Evolutionary conservation across 345 rosid genomes (phyloP).

Genomic region (Syzygium jambos): DNA sequence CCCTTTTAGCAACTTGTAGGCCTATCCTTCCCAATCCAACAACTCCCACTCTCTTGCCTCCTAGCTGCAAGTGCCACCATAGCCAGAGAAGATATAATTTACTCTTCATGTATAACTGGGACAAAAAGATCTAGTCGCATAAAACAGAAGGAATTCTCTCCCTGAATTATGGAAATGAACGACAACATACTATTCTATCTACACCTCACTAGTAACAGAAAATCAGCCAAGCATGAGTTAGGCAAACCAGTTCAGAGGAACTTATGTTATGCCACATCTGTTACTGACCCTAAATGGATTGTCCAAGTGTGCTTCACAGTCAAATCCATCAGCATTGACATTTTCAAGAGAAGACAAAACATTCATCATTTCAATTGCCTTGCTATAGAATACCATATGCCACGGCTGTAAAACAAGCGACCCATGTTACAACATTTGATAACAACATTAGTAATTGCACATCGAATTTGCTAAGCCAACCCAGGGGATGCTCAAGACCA

Average conservation of each 20-base stretch:
- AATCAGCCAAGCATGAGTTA: background rate
- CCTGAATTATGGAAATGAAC: background rate
- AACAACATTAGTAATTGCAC: background rate
- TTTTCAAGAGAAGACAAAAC: background rate
- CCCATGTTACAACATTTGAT: background rate
- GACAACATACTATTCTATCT: background rate
- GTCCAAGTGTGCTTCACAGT: background rate
- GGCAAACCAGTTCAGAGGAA: background rate
- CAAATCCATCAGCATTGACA: background rate
- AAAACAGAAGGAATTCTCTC: background rate
- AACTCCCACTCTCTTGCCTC: constrained; percentile 39
- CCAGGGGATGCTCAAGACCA: background rate
- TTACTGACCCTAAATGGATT: background rate
- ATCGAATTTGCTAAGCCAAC: background rate
- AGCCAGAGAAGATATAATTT: background rate
- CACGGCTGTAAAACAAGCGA: background rate
- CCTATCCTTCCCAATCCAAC: constrained; percentile 48
- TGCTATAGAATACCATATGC: background rate
- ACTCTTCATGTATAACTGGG: background rate
- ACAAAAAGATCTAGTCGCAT: background rate
- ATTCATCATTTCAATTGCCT: background rate
- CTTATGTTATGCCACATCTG: background rate
- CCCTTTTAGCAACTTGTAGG: constrained; percentile 23
- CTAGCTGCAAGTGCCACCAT: constrained; percentile 12
- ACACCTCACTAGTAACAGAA: background rate